These are phyloP conservation scores for Phyllostachys edulis DNA, from an alignment of 176 grass and related monocot species.

Conservation along the genomic window DNA sequence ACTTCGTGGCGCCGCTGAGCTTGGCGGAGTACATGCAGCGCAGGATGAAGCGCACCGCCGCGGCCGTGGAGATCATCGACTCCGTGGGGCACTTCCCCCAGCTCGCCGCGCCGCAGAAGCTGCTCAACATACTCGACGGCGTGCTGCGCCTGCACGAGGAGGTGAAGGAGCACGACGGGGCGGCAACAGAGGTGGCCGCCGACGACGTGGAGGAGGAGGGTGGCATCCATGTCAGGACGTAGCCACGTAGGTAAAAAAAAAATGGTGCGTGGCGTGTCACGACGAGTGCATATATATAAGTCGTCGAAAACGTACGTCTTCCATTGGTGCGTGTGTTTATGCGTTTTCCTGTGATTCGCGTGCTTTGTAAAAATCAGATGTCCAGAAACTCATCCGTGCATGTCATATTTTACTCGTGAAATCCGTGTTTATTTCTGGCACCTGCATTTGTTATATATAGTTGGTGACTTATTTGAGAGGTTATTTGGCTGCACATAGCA, in stretches of 20 bases:
- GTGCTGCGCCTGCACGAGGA: not conserved
- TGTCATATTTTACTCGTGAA: too few relatives aligned
- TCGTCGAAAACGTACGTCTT: too few relatives aligned
- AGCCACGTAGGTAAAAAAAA: not conserved
- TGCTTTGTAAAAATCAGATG: too few relatives aligned
- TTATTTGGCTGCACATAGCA: too few relatives aligned
- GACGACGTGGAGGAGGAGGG: not conserved
- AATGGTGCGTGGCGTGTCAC: too few relatives aligned
- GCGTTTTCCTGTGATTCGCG: too few relatives aligned
- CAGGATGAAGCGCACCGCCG: constrained; percentile 22
- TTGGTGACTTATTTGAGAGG: too few relatives aligned
- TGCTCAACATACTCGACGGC: constrained; percentile 45
- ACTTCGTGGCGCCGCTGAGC: constrained; percentile 45
- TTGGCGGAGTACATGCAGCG: constrained; percentile 56
- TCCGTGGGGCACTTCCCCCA: constrained; percentile 70
- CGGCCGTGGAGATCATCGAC: constrained; percentile 41
- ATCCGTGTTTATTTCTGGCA: too few relatives aligned
- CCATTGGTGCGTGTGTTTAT: too few relatives aligned
- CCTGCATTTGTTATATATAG: too few relatives aligned
- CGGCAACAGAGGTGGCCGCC: not conserved
- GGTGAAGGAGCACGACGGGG: not conserved
- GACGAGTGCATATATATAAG: too few relatives aligned
- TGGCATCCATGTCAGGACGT: not conserved
- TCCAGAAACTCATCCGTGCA: too few relatives aligned
- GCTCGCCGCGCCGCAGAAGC: constrained; percentile 36